A percentile compares a stretch with the other conserved stretches of the same genome.
Conservation (phyloP, 2,329 filamentous ascomycete genomes). For the Colletotrichum agaves region DNA sequence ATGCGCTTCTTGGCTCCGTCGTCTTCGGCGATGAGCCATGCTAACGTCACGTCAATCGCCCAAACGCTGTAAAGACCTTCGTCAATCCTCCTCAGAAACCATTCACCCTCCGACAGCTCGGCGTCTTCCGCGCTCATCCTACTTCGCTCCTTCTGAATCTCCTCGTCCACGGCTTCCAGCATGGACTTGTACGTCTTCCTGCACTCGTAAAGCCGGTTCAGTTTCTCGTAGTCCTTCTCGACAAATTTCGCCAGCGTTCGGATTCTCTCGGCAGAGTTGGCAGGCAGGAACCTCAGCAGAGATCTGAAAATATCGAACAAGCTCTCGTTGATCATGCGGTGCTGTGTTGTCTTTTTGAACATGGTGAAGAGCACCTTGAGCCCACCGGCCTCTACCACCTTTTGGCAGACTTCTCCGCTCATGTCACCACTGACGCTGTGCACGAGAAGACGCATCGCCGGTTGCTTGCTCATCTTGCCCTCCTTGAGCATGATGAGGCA, state of each 20-base stretch:
- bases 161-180: constrained; percentile 70
- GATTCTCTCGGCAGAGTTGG: constrained; percentile 81
- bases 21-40: constrained; percentile 94
- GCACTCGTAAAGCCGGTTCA: constrained; percentile 75
- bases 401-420: constrained; percentile 75
- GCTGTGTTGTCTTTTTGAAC: constrained; percentile 78
- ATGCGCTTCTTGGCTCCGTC: constrained; percentile 76
- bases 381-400: constrained; percentile 83
- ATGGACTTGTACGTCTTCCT: constrained; percentile 76
- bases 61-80: constrained; percentile 87
- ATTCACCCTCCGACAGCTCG: constrained; percentile 73
- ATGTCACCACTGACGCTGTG: constrained; percentile 71
- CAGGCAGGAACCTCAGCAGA: constrained; percentile 82
- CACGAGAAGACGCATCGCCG: constrained; percentile 84
- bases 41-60: constrained; percentile 83
- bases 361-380: constrained; percentile 86
- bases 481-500: constrained; percentile 92
- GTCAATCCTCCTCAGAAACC: constrained; percentile 80
- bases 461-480: constrained; percentile 82
- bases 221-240: constrained; percentile 93
- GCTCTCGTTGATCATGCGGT: constrained; percentile 61
- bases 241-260: constrained; percentile 92
- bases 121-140: constrained; percentile 61
- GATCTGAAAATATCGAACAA: constrained; percentile 86
- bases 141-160: constrained; percentile 59